Conservation (phyloP, 768 basidiomycete species). For the Sutorius australiensis region DNA sequence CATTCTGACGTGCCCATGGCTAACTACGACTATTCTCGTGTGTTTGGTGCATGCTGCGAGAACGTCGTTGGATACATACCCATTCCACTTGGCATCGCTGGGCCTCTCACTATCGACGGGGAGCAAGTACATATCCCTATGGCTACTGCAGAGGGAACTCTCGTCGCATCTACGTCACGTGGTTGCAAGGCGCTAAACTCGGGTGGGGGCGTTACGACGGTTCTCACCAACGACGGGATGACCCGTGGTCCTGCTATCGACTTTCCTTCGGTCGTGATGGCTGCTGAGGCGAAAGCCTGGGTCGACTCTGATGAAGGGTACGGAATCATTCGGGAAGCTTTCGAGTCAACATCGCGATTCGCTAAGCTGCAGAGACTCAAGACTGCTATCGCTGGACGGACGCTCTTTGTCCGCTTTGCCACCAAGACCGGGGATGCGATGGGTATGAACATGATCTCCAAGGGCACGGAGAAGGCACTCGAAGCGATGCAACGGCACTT, state of each 20-base stretch:
- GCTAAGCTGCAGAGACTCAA: constrained; percentile 83
- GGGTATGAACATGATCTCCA: constrained; percentile 99
- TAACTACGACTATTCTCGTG: constrained; percentile 89
- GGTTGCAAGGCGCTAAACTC: constrained; percentile 98
- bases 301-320: constrained; percentile 82
- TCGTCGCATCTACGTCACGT: constrained; percentile 95
- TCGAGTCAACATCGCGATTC: constrained; percentile 93
- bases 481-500: constrained; percentile 73
- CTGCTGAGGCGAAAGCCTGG: constrained; percentile 85
- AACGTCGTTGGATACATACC: constrained; percentile 98
- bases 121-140: constrained; percentile 86
- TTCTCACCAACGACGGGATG: constrained; percentile 91
- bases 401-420: constrained; percentile 88
- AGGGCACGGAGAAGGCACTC: constrained; percentile 94
- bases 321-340: constrained; percentile 70
- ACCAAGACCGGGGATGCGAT: constrained; percentile 97
- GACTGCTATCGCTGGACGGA: constrained; percentile 88
- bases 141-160: constrained; percentile 99
- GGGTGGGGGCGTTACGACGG: constrained; percentile 92
- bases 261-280: constrained; percentile 77
- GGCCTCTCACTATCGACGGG: constrained; percentile 90
- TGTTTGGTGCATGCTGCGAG: constrained; percentile 96
- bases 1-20: constrained; percentile 74
- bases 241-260: constrained; percentile 98
- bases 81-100: constrained; percentile 92